Evolutionary conservation across 2,329 filamentous ascomycete species (phyloP).

Genomic region (Dothideomycetidae sp.): DNA sequence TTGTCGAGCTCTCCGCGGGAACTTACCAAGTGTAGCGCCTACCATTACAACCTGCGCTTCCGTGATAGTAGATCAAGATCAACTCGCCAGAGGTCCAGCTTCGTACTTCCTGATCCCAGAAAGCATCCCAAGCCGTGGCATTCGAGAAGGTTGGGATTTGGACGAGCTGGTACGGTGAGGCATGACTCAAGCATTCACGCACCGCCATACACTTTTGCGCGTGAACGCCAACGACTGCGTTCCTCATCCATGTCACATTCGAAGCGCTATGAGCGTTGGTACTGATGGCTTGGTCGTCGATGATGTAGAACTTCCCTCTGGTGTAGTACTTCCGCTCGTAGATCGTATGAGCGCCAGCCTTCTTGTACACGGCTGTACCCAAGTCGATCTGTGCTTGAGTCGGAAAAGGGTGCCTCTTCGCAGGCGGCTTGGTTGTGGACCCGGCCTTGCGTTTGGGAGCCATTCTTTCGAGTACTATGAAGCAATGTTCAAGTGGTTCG

Average conservation of each 20-base stretch:
- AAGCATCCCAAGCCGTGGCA: not conserved
- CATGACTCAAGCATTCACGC: conserved; percentile 2
- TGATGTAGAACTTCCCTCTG: conserved; percentile 2
- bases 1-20: not conserved
- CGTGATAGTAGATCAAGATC: conserved; percentile 8
- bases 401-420: conserved; percentile 1
- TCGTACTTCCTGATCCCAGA: not conserved
- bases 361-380: not conserved
- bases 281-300: not conserved
- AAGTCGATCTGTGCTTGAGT: not conserved
- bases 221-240: not conserved
- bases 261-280: not conserved
- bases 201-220: conserved; percentile 1
- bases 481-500: not conserved
- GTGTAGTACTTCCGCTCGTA: conserved; percentile 8
- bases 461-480: not conserved
- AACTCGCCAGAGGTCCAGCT: not conserved
- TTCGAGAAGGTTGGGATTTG: not conserved
- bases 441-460: not conserved
- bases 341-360: not conserved
- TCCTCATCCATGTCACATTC: not conserved
- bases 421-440: not conserved
- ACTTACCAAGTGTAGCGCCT: conserved; percentile 3
- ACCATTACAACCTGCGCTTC: conserved; percentile 3
- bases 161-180: conserved; percentile 1